A percentile compares a stretch with the other conserved stretches of the same genome.
These are phyloP conservation scores for Cicer chorassanicum DNA, from an alignment of 306 rosid genomes.

Conservation along the genomic window DNA sequence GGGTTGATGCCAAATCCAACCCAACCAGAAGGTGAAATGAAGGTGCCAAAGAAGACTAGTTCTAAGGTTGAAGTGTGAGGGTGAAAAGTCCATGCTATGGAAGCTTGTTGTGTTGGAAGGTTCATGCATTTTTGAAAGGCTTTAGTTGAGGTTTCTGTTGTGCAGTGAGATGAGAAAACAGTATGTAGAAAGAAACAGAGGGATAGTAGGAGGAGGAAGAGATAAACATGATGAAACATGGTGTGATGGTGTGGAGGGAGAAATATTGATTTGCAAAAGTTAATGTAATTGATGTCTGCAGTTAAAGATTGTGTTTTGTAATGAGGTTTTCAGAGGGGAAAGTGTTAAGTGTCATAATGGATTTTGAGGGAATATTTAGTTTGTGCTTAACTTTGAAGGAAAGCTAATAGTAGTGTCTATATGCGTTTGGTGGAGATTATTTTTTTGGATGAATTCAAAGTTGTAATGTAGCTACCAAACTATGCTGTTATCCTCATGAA, in stretches of 20 bases:
- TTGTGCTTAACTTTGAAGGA: slow-evolving; percentile 80
- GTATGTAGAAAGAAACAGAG: slow-evolving; percentile 32
- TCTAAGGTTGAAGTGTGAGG: slow-evolving; percentile 72
- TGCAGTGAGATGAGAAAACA: slow-evolving; percentile 69
- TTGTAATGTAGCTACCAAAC: too few species aligned
- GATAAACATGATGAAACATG: slow-evolving; percentile 48
- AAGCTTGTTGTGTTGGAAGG: slow-evolving; percentile 90
- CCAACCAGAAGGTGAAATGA: slow-evolving; percentile 98
- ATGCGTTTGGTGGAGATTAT: slow-evolving; percentile 58
- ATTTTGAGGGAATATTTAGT: slow-evolving; percentile 35
- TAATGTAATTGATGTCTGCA: too few species aligned
- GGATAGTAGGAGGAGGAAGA: slow-evolving; percentile 43
- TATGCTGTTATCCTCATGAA: too few species aligned
- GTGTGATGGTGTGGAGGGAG: slow-evolving; percentile 22
- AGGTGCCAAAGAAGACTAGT: slow-evolving; percentile 77
- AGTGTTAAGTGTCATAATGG: slow-evolving; percentile 48
- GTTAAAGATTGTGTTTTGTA: slow-evolving; percentile 43
- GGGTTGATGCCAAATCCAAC: slow-evolving; percentile 95
- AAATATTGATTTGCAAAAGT: too few species aligned
- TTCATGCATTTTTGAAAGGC: slow-evolving; percentile 77
- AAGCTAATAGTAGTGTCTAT: slow-evolving; percentile 46
- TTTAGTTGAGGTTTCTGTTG: slow-evolving; percentile 61
- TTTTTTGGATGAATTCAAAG: background rate
- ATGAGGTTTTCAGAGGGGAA: slow-evolving; percentile 37
- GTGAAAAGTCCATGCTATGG: slow-evolving; percentile 96